phyloP scores from a whole-genome alignment of 129 eudicot species.

The Kitagawia praeruptora region DNA sequence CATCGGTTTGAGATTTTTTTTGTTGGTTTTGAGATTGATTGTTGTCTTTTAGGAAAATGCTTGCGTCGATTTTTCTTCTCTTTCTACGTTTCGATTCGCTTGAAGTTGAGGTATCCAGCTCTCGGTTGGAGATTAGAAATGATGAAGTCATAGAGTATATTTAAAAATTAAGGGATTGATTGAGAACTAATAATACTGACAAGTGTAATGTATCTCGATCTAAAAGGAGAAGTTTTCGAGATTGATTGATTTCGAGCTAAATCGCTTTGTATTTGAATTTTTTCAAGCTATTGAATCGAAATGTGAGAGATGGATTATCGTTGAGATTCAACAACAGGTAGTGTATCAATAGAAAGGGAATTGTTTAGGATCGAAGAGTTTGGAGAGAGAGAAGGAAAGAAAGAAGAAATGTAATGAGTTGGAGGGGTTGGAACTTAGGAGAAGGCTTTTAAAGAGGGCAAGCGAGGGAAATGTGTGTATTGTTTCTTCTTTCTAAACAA shows the following conservation, averaged over 20 bases:
- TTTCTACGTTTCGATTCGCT: slow-evolving; percentile 11
- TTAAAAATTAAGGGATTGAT: not conserved
- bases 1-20: not conserved
- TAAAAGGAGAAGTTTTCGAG: too few relatives aligned
- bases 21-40: not conserved
- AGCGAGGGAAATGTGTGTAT: not conserved
- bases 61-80: slow-evolving; percentile 12
- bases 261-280: too few relatives aligned
- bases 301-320: not conserved
- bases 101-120: not conserved
- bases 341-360: not conserved
- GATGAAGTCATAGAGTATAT: slow-evolving; percentile 17
- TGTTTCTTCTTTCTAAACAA: not conserved
- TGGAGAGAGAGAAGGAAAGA: not conserved
- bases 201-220: not conserved
- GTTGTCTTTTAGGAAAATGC: not conserved
- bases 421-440: not conserved
- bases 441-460: not conserved
- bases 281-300: too few relatives aligned
- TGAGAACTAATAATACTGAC: not conserved
- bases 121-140: slow-evolving; percentile 12
- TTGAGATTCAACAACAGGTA: not conserved
- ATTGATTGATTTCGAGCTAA: not conserved
- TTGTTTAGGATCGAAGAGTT: not conserved
- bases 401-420: slow-evolving; percentile 1